Base-by-base conservation (phyloP, 805 yeast species). In the Isabelozyma gotoi region DNA sequence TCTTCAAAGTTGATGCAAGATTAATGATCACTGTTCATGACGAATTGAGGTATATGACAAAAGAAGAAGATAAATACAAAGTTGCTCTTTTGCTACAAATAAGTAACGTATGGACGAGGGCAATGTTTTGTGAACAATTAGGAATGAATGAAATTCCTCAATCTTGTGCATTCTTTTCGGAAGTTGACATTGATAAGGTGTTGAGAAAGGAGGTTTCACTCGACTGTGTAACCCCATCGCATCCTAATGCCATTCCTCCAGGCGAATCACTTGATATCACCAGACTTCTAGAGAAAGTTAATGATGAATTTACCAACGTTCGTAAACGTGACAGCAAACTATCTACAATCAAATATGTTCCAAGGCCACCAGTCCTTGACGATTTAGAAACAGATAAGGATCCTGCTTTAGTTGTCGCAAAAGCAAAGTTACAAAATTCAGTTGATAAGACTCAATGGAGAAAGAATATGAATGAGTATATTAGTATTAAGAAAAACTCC, bases 91-190 rank as follows among this genome's bases (percentile, higher is more conserved):
- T 96, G 1, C 69, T 94, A 38, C 99, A 94, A 59, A 78, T 95
- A 16, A 80, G 94, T 41, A 95, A 95, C 61, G 57, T 92, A 3
- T 94, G 99, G 99, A 92, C 98, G 0, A 74, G 99, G 46, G 95
- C 96, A 0, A 85, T 94, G 81, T 94, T 94, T 55, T 87, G 95
- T 52, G 95, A 91, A 58, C 96, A 90, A 56, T 65, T 92, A 57
- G 97, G 97, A 0, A 85, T 94, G 47, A 74, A 79, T 31, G 95
- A 91, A 50, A 73, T 94, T 32, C 99, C 99, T 0, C 96, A 91
- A 55, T 84, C 91, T 10, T 88, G 96, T 67, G 98, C 99, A 0
- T 94, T 94, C 60, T 94, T 94, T 60, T 88, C 96, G 1, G 90
- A 89, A 32, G 90, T 94, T 33, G 99, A 94, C 59, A 78, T 95